A percentile compares a stretch with the other conserved stretches of the same genome.
These are phyloP conservation scores for Xylariaceae sp. DNA, from an alignment of 2,329 filamentous ascomycete species.

Conservation along the genomic window DNA sequence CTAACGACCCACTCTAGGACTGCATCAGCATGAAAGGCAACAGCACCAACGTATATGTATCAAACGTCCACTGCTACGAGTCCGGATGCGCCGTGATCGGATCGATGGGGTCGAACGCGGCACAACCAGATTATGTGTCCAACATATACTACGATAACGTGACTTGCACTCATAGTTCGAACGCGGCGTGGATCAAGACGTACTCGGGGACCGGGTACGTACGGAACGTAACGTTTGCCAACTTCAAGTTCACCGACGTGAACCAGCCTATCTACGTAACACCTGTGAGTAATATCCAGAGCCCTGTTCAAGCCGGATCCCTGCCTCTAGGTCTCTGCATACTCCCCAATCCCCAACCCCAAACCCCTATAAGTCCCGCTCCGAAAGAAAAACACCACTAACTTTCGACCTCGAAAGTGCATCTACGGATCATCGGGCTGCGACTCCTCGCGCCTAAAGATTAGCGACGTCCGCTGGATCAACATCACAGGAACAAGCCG, in stretches of 20 bases:
- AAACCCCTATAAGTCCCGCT: too few species aligned
- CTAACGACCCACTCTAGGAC: slow-evolving; percentile 39
- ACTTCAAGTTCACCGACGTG: slow-evolving; percentile 49
- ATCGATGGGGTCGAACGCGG: slow-evolving; percentile 46
- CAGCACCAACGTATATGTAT: slow-evolving; percentile 47
- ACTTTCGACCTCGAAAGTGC: slow-evolving; percentile 37
- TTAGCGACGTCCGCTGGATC: slow-evolving; percentile 55
- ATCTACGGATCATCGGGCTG: slow-evolving; percentile 51
- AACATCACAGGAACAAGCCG: slow-evolving; percentile 57
- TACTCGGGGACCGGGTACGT: slow-evolving; percentile 51
- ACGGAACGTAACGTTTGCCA: slow-evolving; percentile 52
- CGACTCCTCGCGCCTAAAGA: slow-evolving; percentile 50
- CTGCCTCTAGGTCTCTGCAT: too few species aligned
- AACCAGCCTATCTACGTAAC: slow-evolving; percentile 58
- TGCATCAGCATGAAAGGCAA: slow-evolving; percentile 51
- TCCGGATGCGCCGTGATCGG: slow-evolving; percentile 48
- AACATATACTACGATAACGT: slow-evolving; percentile 49
- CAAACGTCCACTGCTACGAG: slow-evolving; percentile 49
- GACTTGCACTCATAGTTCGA: slow-evolving; percentile 46
- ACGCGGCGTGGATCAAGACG: slow-evolving; percentile 53
- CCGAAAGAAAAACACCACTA: not conserved
- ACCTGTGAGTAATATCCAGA: slow-evolving; percentile 31
- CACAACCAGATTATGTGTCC: slow-evolving; percentile 45
- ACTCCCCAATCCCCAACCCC: too few species aligned
- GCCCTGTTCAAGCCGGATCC: too few species aligned